These are phyloP conservation scores for Thielaviopsis cerberus DNA, from an alignment of 2,329 filamentous ascomycete species.

Conservation along the genomic window DNA sequence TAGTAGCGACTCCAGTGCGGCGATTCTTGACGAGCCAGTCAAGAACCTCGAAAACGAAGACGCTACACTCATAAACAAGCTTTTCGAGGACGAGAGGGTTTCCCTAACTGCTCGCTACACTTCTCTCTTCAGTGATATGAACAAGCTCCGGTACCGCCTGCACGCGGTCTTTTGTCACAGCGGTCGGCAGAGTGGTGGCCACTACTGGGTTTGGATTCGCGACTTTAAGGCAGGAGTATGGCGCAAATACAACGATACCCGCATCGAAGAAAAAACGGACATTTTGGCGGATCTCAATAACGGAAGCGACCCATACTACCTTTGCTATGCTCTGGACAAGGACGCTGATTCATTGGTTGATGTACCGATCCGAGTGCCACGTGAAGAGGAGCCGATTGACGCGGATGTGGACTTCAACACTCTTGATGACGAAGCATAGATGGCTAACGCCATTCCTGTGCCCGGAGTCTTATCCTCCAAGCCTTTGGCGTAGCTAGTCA, in stretches of 20 bases:
- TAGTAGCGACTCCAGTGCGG: not conserved
- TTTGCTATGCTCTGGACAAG: slow-evolving; percentile 62
- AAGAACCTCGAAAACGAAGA: not conserved
- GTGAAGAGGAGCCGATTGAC: slow-evolving; percentile 4
- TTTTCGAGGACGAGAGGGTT: slow-evolving; percentile 22
- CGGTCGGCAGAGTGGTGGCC: slow-evolving; percentile 53
- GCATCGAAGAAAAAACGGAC: slow-evolving; percentile 46
- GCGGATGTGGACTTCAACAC: slow-evolving; percentile 2
- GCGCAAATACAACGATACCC: slow-evolving; percentile 86
- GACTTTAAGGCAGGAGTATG: slow-evolving; percentile 65
- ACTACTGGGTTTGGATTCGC: slow-evolving; percentile 94
- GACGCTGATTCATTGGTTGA: slow-evolving; percentile 36
- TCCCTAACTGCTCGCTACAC: slow-evolving; percentile 18
- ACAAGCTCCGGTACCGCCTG: slow-evolving; percentile 55
- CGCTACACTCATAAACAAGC: slow-evolving; percentile 2
- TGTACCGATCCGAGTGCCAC: slow-evolving; percentile 23
- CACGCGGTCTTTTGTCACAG: slow-evolving; percentile 89
- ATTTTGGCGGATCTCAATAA: slow-evolving; percentile 51
- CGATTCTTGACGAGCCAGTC: not conserved
- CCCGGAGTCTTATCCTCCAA: not conserved
- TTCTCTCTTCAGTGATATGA: slow-evolving; percentile 42
- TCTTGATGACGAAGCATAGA: slow-evolving; percentile 6
- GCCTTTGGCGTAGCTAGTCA: not conserved
- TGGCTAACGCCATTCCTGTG: not conserved
- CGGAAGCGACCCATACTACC: slow-evolving; percentile 61